Evolutionary conservation across 2,329 filamentous ascomycete species (phyloP).

Genomic region (Penicillium sp.): DNA sequence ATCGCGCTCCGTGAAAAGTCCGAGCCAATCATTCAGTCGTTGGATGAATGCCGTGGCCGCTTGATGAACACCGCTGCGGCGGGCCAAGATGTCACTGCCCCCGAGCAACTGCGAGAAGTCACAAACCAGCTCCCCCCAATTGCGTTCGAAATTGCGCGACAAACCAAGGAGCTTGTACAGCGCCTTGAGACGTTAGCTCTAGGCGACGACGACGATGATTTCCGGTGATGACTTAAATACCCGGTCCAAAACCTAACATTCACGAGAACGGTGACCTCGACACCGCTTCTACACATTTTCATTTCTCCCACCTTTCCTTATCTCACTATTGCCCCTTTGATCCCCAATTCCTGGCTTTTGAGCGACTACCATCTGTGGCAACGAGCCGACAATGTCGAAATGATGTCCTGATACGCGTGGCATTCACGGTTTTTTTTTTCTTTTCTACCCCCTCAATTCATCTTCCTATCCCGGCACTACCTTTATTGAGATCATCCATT

Average conservation of each 20-base stretch:
- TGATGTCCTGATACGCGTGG: slow-evolving; percentile 22
- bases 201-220: slow-evolving; percentile 41
- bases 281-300: slow-evolving; percentile 1
- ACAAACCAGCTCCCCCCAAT: slow-evolving; percentile 73
- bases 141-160: slow-evolving; percentile 80
- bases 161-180: slow-evolving; percentile 71
- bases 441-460: slow-evolving; percentile 7
- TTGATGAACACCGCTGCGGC: slow-evolving; percentile 63
- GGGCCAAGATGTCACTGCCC: slow-evolving; percentile 58
- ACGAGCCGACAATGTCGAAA: slow-evolving; percentile 27
- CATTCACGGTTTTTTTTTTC: slow-evolving; percentile 15
- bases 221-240: slow-evolving; percentile 28
- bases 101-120: slow-evolving; percentile 54
- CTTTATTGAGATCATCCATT: slow-evolving; percentile 19
- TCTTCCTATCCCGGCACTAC: slow-evolving; percentile 8
- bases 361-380: slow-evolving; percentile 26
- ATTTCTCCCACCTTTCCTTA: slow-evolving; percentile 5
- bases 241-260: not conserved
- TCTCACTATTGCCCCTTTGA: slow-evolving; percentile 3
- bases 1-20: slow-evolving; percentile 49
- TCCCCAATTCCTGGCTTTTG: slow-evolving; percentile 17
- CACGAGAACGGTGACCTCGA: not conserved
- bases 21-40: slow-evolving; percentile 40
- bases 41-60: slow-evolving; percentile 63
- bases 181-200: slow-evolving; percentile 44